phyloP scores from a whole-genome alignment of 2,329 filamentous ascomycete genomes.

The Fusarium sp. region DNA sequence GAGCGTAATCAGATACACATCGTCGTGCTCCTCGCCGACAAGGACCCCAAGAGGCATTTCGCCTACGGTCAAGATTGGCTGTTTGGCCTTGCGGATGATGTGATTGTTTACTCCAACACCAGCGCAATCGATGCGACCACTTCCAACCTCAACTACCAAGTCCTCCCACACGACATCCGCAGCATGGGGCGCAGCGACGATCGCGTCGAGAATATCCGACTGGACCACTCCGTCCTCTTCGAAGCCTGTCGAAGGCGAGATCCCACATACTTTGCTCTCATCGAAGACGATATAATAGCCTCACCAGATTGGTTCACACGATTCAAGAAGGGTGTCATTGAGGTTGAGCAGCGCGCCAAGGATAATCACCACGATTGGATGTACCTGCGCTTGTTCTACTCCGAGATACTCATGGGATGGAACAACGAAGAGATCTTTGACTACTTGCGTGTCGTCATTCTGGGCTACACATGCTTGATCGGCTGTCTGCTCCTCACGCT shows the following conservation, averaged over 20 bases:
- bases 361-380: constrained; percentile 49
- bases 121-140: not conserved
- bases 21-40: constrained; percentile 54
- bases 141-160: constrained; percentile 27
- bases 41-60: constrained; percentile 49
- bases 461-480: constrained; percentile 46
- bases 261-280: constrained; percentile 53
- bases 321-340: constrained; percentile 46
- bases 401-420: constrained; percentile 56
- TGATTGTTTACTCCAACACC: constrained; percentile 49
- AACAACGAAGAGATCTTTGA: constrained; percentile 53
- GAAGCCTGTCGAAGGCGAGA: constrained; percentile 50
- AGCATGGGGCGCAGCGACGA: constrained; percentile 46
- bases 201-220: constrained; percentile 52
- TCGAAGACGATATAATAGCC: constrained; percentile 56
- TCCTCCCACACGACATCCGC: constrained; percentile 43
- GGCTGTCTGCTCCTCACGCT: constrained; percentile 23
- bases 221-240: constrained; percentile 53
- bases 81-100: constrained; percentile 51
- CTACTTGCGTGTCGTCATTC: constrained; percentile 48
- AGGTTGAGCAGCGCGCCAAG: constrained; percentile 47
- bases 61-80: constrained; percentile 53
- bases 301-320: constrained; percentile 53
- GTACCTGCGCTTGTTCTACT: constrained; percentile 57
- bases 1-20: constrained; percentile 52